These are phyloP conservation scores for Tolypocladium capitatum DNA, from an alignment of 2,329 filamentous ascomycete species.

Conservation along the genomic window DNA sequence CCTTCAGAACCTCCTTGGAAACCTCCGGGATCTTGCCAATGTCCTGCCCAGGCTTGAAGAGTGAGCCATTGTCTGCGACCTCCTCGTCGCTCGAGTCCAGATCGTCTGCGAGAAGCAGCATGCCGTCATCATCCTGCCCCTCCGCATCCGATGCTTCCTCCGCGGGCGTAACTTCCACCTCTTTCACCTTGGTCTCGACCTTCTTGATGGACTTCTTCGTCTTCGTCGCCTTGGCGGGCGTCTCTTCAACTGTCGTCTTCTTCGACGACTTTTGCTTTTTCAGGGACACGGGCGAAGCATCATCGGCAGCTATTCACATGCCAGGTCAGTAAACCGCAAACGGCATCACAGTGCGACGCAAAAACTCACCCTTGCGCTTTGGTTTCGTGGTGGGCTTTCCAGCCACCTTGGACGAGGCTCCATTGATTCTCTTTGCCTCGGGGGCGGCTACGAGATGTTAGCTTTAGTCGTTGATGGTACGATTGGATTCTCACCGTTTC, in stretches of 20 bases:
- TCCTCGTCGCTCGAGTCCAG: conserved; percentile 33
- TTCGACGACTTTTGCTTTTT: conserved; percentile 34
- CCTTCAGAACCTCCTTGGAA: conserved; percentile 30
- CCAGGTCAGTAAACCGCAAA: conserved; percentile 10
- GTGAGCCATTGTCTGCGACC: conserved; percentile 18
- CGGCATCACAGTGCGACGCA: background rate
- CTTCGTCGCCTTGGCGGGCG: conserved; percentile 9
- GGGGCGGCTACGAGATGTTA: conserved; percentile 12
- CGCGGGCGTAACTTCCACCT: conserved; percentile 15
- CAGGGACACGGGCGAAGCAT: conserved; percentile 27
- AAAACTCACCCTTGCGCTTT: conserved; percentile 17
- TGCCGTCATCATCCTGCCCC: conserved; percentile 27
- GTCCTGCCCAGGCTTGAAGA: conserved; percentile 34
- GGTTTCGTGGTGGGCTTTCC: conserved; percentile 14
- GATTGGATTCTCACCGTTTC: conserved; percentile 15
- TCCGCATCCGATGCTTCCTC: conserved; percentile 20
- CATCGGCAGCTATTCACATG: conserved; percentile 23
- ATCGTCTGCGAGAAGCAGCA: conserved; percentile 28
- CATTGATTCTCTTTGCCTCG: conserved; percentile 18
- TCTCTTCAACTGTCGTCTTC: conserved; percentile 13
- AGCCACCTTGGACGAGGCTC: conserved; percentile 6
- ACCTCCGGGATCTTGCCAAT: conserved; percentile 37
- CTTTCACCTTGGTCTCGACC: conserved; percentile 9
- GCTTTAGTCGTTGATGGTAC: background rate
- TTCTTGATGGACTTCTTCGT: conserved; percentile 20